phyloP scores from a whole-genome alignment of 345 rosid genomes.

The Hibiscus trionum region DNA sequence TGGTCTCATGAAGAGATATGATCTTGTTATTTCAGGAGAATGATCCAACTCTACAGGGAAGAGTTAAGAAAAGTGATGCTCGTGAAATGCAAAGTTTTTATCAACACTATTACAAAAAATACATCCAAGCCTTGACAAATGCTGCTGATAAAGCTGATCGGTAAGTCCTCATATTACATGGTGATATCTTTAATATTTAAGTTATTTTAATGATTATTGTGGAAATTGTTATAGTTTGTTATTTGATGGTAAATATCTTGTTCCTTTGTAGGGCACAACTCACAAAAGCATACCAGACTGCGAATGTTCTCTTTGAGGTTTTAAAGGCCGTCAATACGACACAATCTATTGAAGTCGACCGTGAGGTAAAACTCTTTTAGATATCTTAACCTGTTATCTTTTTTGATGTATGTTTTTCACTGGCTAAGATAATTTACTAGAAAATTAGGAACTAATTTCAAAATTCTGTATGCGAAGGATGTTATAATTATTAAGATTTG shows the following conservation, averaged over 20 bases:
- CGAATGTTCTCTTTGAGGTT: slow-evolving; percentile 99
- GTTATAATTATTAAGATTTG: slow-evolving; percentile 12
- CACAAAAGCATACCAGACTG: slow-evolving; percentile 99
- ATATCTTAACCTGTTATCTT: slow-evolving; percentile 3
- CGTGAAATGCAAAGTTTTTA: slow-evolving; percentile 92
- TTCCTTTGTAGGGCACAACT: slow-evolving; percentile 74
- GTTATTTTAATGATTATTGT: background rate
- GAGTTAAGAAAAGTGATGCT: slow-evolving; percentile 81
- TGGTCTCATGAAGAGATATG: background rate
- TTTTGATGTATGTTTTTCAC: background rate
- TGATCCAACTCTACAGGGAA: slow-evolving; percentile 67
- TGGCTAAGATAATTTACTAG: background rate
- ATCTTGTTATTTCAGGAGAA: slow-evolving; percentile 45
- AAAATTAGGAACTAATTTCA: background rate
- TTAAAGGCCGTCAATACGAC: slow-evolving; percentile 90
- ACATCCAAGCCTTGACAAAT: slow-evolving; percentile 82
- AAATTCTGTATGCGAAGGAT: background rate
- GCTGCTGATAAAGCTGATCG: slow-evolving; percentile 95
- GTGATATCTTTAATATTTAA: background rate
- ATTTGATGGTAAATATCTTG: slow-evolving; percentile 5
- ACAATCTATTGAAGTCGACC: slow-evolving; percentile 91
- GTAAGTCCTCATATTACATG: slow-evolving; percentile 26
- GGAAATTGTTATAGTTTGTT: background rate
- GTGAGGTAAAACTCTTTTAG: slow-evolving; percentile 50
- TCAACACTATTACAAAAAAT: slow-evolving; percentile 79